Base-by-base conservation (phyloP, 495 filamentous ascomycete species). In the Pyronema domesticum region DNA sequence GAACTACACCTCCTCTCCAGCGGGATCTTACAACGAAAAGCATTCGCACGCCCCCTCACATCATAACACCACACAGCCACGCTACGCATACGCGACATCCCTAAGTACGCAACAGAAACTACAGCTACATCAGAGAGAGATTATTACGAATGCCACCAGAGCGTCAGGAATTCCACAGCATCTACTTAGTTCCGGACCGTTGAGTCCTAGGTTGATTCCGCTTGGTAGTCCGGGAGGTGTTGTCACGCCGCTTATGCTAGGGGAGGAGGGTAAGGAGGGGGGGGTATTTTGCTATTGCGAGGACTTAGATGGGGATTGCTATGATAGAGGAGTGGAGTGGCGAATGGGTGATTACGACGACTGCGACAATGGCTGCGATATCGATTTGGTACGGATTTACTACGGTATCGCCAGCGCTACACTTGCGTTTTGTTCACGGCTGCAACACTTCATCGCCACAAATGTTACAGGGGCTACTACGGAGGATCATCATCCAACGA, bases 211-310 rank as follows among this genome's bases (percentile, higher is more conserved):
- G 14, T 64, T 91, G 36, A 71, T 71, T 19, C 85, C 85, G 1
- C 71, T 83, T 3, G 76, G 76, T n/a, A 85, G 81, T 44, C 83
- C 84, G 0, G 83, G 83, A 0, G 83, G 83, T 0, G 82, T 83
- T 0, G 82, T 89, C 39, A 89, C 85, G 1, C 85, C 85, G 0
- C 73, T 91, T 65, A 76, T 76, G 3, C 66, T 91, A 33, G 23
- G 23, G 83, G 52, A 54, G 37, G 40, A 86, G 59, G 74, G 71
- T 7, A 60, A 48, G 10, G 44, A 70, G 7, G 70, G 71, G 71
- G 37, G 72, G 74, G 39, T 82, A 82, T 10, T 67, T 70, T 40
- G 67, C 70, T 4, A 71, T 74, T 37, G 23, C 50, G 7, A 58
- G 65, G 34, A 51, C 60, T 30, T 62, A 54, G 45, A 57, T 54